Conservation (phyloP, 2,329 filamentous ascomycete genomes). For the Xylariaceae sp. region DNA sequence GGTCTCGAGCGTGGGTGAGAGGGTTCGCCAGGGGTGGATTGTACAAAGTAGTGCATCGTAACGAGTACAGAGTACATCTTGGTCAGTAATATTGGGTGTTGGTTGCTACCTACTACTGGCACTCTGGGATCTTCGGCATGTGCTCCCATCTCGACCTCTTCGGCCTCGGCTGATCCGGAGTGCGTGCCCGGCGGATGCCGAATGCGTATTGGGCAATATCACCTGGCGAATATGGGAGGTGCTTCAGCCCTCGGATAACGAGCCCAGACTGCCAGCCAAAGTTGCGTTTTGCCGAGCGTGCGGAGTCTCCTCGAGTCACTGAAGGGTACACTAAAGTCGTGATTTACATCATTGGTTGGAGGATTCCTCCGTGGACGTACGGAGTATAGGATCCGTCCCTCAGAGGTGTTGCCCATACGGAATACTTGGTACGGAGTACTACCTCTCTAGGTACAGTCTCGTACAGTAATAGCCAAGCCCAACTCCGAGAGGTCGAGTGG, state of each 20-base stretch:
- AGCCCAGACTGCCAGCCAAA: neutral
- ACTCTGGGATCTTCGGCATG: neutral
- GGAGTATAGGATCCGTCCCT: too few species aligned
- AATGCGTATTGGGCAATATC: constrained; percentile 12
- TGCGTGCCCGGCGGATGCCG: constrained; percentile 28
- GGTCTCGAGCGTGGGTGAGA: too few species aligned
- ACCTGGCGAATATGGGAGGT: neutral
- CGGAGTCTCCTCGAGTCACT: too few species aligned
- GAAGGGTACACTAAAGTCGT: too few species aligned
- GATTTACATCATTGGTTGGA: too few species aligned
- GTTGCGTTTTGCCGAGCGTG: too few species aligned
- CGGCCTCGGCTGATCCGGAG: constrained; percentile 14
- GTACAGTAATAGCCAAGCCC: neutral
- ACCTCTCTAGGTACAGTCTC: neutral
- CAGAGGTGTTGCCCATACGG: neutral
- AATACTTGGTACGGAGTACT: neutral
- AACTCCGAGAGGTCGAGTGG: too few species aligned
- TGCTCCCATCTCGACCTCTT: neutral
- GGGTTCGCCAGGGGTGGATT: neutral
- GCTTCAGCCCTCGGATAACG: neutral
- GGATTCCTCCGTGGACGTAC: too few species aligned
- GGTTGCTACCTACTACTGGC: neutral
- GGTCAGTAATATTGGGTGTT: neutral
- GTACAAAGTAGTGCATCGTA: neutral
- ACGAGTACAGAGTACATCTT: neutral